A percentile compares a stretch with the other conserved stretches of the same genome.
These are phyloP conservation scores for Ceratocystis lukuohia DNA, from an alignment of 2,329 filamentous ascomycete genomes.

Conservation along the genomic window DNA sequence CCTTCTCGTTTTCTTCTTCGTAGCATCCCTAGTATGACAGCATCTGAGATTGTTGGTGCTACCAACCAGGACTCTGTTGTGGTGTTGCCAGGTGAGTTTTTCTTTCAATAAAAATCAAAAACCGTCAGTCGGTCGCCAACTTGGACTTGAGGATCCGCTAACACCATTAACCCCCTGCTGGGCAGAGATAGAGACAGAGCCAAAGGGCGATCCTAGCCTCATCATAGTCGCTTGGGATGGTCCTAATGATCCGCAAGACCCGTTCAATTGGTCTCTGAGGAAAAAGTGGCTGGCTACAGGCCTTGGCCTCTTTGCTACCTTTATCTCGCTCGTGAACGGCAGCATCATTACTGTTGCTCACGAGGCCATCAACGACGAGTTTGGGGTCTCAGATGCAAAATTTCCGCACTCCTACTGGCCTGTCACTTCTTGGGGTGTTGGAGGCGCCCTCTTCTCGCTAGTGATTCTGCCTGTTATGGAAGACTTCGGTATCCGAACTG, in stretches of 20 bases:
- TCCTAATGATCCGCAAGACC: constrained; percentile 47
- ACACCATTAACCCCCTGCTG: neutral
- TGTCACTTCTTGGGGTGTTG: constrained; percentile 24
- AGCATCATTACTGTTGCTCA: constrained; percentile 18
- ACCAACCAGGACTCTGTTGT: constrained; percentile 7
- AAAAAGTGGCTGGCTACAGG: constrained; percentile 28
- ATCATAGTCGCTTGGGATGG: constrained; percentile 45
- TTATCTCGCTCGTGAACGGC: constrained; percentile 19
- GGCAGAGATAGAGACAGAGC: constrained; percentile 6
- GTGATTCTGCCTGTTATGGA: constrained; percentile 32
- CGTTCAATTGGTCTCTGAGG: constrained; percentile 52
- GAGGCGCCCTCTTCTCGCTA: constrained; percentile 30
- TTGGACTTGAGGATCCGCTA: neutral
- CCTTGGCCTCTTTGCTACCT: constrained; percentile 26
- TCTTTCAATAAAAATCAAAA: neutral
- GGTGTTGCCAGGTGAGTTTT: neutral
- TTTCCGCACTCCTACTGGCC: constrained; percentile 19
- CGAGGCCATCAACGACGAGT: constrained; percentile 21
- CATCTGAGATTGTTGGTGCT: neutral
- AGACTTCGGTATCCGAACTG: constrained; percentile 25
- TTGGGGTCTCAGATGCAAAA: constrained; percentile 20
- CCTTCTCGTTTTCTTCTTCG: neutral
- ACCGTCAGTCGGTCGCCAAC: neutral
- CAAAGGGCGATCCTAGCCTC: constrained; percentile 9
- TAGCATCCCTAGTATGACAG: neutral